Conservation (phyloP, 139 green algal species). For the Tetradesmus lagerheimii region DNA sequence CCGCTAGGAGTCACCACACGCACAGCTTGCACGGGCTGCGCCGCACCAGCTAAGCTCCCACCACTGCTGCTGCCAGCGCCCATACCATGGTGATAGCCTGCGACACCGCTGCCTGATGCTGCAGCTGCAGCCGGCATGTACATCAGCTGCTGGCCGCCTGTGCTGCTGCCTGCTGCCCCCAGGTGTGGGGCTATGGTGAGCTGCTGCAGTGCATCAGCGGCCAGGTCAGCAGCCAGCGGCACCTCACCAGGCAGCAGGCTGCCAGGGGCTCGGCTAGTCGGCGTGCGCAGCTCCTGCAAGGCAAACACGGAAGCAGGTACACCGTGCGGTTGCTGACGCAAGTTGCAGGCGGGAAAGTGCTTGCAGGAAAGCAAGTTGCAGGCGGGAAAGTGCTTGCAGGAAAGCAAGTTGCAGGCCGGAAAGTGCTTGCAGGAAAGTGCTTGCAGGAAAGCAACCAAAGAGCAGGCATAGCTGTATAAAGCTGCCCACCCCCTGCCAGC, state of each 20-base stretch:
- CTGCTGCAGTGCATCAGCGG: constrained; percentile 9
- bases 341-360: background rate
- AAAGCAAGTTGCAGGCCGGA: background rate
- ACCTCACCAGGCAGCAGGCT: background rate
- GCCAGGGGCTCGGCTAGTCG: background rate
- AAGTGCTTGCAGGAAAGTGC: background rate
- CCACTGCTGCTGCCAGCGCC: constrained; percentile 14
- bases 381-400: background rate
- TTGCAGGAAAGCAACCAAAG: background rate
- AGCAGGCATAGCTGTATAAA: too few species aligned
- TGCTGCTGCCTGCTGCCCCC: background rate
- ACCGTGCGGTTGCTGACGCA: background rate
- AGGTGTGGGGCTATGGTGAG: constrained; percentile 1
- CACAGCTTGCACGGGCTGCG: constrained; percentile 19
- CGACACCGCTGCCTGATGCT: background rate
- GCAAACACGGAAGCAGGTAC: background rate
- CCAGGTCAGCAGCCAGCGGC: background rate
- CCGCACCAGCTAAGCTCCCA: background rate
- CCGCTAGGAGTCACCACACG: background rate
- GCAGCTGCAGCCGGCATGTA: background rate
- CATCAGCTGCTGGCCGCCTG: constrained; percentile 2
- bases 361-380: background rate
- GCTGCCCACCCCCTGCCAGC: too few species aligned
- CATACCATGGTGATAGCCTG: background rate
- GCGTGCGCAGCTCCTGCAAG: constrained; percentile 30